Percentiles rank a stretch among this genome's conserved stretches.
Conservation (phyloP, 306 rosid species). For the Herpetospermum pedunculosum region DNA sequence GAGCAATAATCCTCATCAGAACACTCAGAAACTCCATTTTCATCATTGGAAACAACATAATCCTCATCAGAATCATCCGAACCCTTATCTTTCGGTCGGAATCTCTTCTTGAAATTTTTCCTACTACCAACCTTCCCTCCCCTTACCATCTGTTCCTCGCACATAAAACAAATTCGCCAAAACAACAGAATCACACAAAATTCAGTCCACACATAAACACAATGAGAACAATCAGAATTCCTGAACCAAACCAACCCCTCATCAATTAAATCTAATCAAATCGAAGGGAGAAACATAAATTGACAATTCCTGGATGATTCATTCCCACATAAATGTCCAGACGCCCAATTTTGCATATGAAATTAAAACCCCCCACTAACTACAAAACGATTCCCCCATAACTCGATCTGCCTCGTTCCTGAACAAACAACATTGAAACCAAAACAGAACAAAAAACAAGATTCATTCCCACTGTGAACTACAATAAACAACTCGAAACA, state of each 20-base stretch:
- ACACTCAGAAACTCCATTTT: conserved; percentile 41
- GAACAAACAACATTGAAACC: conserved; percentile 9
- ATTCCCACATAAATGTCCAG: not conserved
- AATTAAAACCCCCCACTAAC: conserved; percentile 14
- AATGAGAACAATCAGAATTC: not conserved
- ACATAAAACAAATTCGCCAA: conserved; percentile 15
- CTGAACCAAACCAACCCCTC: not conserved
- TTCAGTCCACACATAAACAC: not conserved
- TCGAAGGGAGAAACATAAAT: not conserved
- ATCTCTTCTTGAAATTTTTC: conserved; percentile 26
- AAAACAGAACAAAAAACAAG: not conserved
- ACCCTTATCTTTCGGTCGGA: conserved; percentile 33
- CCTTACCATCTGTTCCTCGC: conserved; percentile 70
- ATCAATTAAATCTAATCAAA: not conserved
- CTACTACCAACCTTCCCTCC: conserved; percentile 57
- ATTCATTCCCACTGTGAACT: conserved; percentile 3
- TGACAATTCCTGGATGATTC: not conserved
- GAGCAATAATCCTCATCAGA: conserved; percentile 46
- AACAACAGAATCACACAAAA: conserved; percentile 5
- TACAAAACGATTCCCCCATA: conserved; percentile 14
- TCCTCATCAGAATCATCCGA: conserved; percentile 96
- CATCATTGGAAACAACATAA: conserved; percentile 68
- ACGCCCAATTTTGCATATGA: not conserved
- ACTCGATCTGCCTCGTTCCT: conserved; percentile 34
- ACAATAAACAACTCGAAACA: not conserved